Evolutionary conservation across 805 yeast species (phyloP).

Genomic region (Candida tammaniensis): DNA sequence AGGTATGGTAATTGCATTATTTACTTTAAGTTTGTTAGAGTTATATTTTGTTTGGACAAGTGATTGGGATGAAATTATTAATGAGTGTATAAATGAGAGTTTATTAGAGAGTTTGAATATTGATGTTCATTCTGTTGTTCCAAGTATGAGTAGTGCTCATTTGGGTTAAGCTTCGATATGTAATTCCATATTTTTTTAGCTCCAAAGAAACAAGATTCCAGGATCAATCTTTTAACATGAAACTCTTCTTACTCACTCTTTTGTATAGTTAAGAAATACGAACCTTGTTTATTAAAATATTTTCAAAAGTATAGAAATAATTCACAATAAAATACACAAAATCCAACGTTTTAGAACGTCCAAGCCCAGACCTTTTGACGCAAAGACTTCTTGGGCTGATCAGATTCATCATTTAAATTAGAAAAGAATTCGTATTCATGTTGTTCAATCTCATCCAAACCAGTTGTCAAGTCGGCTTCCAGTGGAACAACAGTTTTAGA

Average conservation of each 20-base stretch:
- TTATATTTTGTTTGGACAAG: conserved; percentile 37
- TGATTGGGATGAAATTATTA: conserved; percentile 43
- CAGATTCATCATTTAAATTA: conserved; percentile 5
- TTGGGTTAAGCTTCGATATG: conserved; percentile 12
- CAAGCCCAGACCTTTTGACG: conserved; percentile 8
- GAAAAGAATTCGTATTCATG: conserved; percentile 38
- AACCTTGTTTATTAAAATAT: too few relatives aligned
- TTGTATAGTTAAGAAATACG: too few relatives aligned
- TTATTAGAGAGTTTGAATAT: conserved; percentile 28
- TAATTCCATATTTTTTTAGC: too few relatives aligned
- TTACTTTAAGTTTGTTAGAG: conserved; percentile 40
- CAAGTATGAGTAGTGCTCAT: conserved; percentile 25
- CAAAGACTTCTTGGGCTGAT: neutral
- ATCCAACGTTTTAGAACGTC: conserved; percentile 10
- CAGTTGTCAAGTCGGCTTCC: conserved; percentile 45
- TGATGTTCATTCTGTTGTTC: conserved; percentile 30
- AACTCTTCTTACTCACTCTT: too few relatives aligned
- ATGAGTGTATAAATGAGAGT: conserved; percentile 42
- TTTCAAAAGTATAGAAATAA: too few relatives aligned
- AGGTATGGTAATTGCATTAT: conserved; percentile 45
- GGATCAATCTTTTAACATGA: too few relatives aligned
- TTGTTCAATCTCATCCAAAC: conserved; percentile 46
- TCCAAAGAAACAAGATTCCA: too few relatives aligned
- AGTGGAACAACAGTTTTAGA: conserved; percentile 38
- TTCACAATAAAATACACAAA: neutral